Percentiles rank a stretch among this genome's conserved stretches.
Conservation (phyloP, 2,329 filamentous ascomycete species). For the Cytospora leucostoma region DNA sequence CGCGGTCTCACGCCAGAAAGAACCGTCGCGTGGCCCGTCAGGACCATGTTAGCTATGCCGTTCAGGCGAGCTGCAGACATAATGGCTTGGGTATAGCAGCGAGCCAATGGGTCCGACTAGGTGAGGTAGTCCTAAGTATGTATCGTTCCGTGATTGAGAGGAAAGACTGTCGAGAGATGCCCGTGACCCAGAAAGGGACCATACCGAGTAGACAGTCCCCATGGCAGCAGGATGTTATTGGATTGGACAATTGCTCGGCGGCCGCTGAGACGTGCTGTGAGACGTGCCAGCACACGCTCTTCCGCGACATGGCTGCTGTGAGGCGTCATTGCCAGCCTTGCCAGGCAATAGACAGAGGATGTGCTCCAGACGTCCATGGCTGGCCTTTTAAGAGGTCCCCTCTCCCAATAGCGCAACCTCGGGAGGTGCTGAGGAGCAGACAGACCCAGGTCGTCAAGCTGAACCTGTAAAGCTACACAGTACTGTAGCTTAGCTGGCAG, state of each 20-base stretch:
- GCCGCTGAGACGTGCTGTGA: not conserved
- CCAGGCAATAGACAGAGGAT: not conserved
- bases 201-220: not conserved
- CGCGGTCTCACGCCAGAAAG: not conserved
- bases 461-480: too few species aligned
- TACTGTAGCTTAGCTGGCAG: too few species aligned
- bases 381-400: not conserved
- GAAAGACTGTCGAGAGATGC: not conserved
- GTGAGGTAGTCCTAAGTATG: not conserved
- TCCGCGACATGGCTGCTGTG: not conserved
- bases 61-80: not conserved
- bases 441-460: too few species aligned
- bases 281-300: slow-evolving; percentile 2
- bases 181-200: not conserved
- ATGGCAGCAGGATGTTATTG: not conserved
- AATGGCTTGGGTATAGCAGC: too few species aligned
- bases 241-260: slow-evolving; percentile 5
- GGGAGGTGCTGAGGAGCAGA: too few species aligned
- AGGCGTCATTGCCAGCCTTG: not conserved
- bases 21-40: not conserved
- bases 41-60: not conserved
- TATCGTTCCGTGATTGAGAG: not conserved
- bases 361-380: not conserved
- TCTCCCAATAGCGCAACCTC: too few species aligned
- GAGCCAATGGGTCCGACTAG: not conserved